phyloP scores from a whole-genome alignment of 768 basidiomycete species.

The Russula brevipes region DNA sequence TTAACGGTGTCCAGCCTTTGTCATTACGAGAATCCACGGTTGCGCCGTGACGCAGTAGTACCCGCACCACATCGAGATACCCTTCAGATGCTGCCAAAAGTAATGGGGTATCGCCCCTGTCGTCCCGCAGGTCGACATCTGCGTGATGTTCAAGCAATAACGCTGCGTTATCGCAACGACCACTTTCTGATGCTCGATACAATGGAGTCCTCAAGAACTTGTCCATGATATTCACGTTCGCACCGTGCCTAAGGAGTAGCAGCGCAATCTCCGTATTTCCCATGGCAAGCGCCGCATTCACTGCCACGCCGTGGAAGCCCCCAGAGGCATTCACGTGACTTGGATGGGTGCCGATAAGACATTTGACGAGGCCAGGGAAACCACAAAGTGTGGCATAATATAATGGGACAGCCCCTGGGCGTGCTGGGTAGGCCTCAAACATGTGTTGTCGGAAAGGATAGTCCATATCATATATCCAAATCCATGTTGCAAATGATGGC shows the following conservation, averaged over 20 bases:
- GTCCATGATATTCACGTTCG: background rate
- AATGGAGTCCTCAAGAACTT: background rate
- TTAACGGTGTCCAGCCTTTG: background rate
- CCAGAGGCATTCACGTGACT: background rate
- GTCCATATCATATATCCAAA: conserved; percentile 6
- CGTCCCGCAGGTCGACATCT: background rate
- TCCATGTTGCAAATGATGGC: conserved; percentile 3
- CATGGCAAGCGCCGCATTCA: background rate
- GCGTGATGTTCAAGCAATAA: background rate
- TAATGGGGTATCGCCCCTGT: background rate
- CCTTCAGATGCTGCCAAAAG: background rate
- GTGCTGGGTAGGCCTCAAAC: background rate
- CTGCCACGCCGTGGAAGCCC: background rate
- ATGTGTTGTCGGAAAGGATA: background rate
- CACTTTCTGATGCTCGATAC: background rate
- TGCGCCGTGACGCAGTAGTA: background rate
- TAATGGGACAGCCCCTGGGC: background rate
- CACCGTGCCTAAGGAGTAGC: background rate
- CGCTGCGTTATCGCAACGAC: background rate
- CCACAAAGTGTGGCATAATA: conserved; percentile 13
- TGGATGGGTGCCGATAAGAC: background rate
- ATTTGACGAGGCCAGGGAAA: background rate
- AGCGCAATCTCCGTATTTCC: background rate
- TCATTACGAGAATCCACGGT: too few species aligned
- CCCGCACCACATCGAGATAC: background rate